A percentile compares a stretch with the other conserved stretches of the same genome.
phyloP scores from a whole-genome alignment of 225 moss, liverwort and hornwort genomes.

The Asterella californica region DNA sequence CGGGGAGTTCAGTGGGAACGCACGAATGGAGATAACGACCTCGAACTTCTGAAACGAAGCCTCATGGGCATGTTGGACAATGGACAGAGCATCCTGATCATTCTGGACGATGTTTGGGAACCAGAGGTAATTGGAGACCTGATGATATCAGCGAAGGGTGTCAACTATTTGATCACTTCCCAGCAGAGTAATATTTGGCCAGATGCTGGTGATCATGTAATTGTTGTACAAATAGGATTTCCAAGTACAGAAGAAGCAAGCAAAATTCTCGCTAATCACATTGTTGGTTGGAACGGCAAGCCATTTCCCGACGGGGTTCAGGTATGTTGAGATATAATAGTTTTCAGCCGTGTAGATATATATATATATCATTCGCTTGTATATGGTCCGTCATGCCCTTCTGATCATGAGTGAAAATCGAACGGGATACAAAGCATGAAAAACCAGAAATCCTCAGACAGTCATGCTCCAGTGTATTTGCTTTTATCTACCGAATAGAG shows the following conservation, averaged over 20 bases:
- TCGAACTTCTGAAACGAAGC: background rate
- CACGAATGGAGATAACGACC: background rate
- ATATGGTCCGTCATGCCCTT: background rate
- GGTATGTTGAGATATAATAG: background rate
- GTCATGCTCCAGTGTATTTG: too few species aligned
- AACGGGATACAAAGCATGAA: too few species aligned
- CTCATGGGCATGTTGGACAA: background rate
- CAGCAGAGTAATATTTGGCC: background rate
- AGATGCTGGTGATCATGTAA: background rate
- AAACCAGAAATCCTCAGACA: too few species aligned
- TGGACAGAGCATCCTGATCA: background rate
- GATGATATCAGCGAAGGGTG: background rate
- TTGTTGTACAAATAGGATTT: background rate
- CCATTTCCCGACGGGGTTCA: background rate
- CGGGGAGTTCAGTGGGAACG: background rate
- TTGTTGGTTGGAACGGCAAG: background rate
- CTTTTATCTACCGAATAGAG: background rate
- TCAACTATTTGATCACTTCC: background rate
- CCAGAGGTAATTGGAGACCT: background rate
- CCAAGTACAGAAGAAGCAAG: background rate
- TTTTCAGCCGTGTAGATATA: too few species aligned
- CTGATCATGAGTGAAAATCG: too few species aligned
- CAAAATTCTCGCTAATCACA: background rate
- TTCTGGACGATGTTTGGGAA: slow-evolving; percentile 5
- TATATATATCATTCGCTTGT: too few species aligned